Evolutionary conservation across 192 early-diverging fungal genomes (phyloP).

Genomic region (Chytriomyces confervae): DNA sequence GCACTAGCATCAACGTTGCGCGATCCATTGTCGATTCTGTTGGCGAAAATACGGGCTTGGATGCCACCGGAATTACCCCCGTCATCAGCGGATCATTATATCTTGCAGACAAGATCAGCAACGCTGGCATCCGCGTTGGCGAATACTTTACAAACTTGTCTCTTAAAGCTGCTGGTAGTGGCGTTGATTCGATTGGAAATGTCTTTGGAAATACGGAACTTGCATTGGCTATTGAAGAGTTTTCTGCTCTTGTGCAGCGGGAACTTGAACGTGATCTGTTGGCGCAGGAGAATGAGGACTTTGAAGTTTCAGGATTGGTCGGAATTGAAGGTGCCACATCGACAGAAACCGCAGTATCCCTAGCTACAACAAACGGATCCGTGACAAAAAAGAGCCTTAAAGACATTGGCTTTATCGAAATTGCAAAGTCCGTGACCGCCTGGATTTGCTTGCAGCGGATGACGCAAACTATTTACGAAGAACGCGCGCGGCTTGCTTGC

Average conservation of each 20-base stretch:
- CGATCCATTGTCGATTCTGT: conserved; percentile 41
- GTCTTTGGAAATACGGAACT: conserved; percentile 53
- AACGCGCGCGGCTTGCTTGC: conserved; percentile 1
- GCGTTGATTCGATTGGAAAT: conserved; percentile 38
- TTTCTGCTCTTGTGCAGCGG: conserved; percentile 37
- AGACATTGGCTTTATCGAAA: conserved; percentile 33
- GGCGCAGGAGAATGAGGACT: not conserved
- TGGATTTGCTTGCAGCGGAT: conserved; percentile 52
- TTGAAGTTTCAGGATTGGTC: not conserved
- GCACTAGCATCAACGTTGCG: conserved; percentile 38
- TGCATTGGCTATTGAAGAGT: conserved; percentile 39
- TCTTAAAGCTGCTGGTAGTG: conserved; percentile 31
- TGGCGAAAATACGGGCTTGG: conserved; percentile 44
- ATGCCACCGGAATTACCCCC: conserved; percentile 39
- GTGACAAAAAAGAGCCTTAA: conserved; percentile 6
- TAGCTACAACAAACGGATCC: not conserved
- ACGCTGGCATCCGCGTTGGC: conserved; percentile 49
- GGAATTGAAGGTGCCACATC: not conserved
- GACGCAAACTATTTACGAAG: not conserved
- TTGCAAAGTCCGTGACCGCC: conserved; percentile 32
- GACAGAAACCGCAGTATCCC: not conserved
- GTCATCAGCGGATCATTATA: conserved; percentile 35
- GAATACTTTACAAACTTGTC: conserved; percentile 49
- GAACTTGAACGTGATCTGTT: conserved; percentile 32
- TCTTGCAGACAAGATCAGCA: conserved; percentile 48